Conservation (phyloP, 805 yeast genomes). For the Yarrowia sp. region DNA sequence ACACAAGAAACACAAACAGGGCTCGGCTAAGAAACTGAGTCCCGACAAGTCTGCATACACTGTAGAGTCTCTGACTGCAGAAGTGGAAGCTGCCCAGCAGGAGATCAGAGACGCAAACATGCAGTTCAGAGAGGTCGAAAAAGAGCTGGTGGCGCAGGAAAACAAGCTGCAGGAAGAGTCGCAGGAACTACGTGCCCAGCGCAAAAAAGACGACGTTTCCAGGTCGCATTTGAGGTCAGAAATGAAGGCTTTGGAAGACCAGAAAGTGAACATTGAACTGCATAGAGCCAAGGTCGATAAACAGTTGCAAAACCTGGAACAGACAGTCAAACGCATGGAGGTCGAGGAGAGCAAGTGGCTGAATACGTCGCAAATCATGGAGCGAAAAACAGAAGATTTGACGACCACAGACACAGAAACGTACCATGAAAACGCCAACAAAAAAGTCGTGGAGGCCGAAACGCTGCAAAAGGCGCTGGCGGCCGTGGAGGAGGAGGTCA, state of each 20-base stretch:
- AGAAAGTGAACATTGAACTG: constrained; percentile 38
- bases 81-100: constrained; percentile 37
- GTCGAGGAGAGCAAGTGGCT: constrained; percentile 4
- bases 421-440: constrained; percentile 29
- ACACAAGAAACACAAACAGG: constrained; percentile 27
- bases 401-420: constrained; percentile 26
- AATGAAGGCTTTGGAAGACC: constrained; percentile 39
- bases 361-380: constrained; percentile 18
- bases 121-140: not conserved
- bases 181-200: constrained; percentile 34
- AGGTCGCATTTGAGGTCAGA: constrained; percentile 39
- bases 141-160: constrained; percentile 34
- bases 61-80: constrained; percentile 38
- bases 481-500: constrained; percentile 1
- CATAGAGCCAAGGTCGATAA: constrained; percentile 36
- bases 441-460: constrained; percentile 15
- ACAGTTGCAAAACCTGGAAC: constrained; percentile 30
- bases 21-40: not conserved
- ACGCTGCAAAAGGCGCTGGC: not conserved
- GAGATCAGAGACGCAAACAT: constrained; percentile 34
- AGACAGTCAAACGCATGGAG: constrained; percentile 27
- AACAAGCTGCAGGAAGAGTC: constrained; percentile 33
- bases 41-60: constrained; percentile 32
- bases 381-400: constrained; percentile 25
- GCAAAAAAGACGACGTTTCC: constrained; percentile 36